Conservation (phyloP, 441 rosid species). For the Gossypium gossypioides region DNA sequence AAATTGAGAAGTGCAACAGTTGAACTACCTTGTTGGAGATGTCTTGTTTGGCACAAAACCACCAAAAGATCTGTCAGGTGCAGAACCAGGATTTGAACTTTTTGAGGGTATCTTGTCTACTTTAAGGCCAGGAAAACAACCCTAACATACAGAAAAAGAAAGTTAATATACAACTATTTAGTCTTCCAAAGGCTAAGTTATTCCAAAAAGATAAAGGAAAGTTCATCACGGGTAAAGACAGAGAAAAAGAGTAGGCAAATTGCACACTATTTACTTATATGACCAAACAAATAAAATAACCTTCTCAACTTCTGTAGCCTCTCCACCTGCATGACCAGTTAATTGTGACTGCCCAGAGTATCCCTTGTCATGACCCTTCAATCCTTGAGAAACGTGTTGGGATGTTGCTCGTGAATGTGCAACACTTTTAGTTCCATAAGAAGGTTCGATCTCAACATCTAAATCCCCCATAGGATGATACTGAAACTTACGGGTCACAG, state of each 20-base stretch:
- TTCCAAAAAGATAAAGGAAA: not conserved
- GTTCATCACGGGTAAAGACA: not conserved
- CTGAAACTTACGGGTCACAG: conserved; percentile 59
- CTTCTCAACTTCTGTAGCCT: conserved; percentile 34
- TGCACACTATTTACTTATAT: not conserved
- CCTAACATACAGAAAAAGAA: conserved; percentile 22
- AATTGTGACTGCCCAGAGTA: conserved; percentile 35
- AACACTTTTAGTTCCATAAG: conserved; percentile 28
- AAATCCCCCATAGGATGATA: conserved; percentile 88
- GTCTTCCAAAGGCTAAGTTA: not conserved
- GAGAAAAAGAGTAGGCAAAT: not conserved
- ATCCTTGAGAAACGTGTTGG: conserved; percentile 35
- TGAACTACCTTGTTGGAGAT: conserved; percentile 45
- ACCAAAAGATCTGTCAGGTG: conserved; percentile 37
- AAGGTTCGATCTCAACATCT: conserved; percentile 39
- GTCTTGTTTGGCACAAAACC: conserved; percentile 29
- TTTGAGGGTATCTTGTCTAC: conserved; percentile 29
- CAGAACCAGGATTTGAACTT: conserved; percentile 29
- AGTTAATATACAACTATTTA: not conserved
- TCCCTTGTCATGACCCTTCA: conserved; percentile 27
- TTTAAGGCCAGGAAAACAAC: conserved; percentile 26
- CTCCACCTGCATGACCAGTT: conserved; percentile 33
- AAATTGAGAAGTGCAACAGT: not conserved
- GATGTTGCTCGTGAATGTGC: conserved; percentile 25
- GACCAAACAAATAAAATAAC: conserved; percentile 22